These are phyloP conservation scores for Amanita pseudoporphyria DNA, from an alignment of 768 basidiomycete species.

Conservation along the genomic window DNA sequence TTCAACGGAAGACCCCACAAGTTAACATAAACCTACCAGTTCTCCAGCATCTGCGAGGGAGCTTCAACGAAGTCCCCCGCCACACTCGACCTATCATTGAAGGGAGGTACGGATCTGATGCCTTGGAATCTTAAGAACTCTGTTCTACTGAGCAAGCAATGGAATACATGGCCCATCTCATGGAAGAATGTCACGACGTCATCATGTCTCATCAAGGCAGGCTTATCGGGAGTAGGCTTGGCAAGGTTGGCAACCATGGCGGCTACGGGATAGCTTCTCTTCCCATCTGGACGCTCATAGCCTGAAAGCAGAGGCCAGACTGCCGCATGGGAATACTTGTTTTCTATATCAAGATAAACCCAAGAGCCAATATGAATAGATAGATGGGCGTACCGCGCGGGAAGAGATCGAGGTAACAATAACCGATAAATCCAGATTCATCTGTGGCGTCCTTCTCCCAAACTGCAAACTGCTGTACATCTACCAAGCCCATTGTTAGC, in stretches of 20 bases:
- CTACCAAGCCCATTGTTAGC: constrained; percentile 21
- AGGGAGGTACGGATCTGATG: constrained; percentile 35
- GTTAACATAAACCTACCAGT: constrained; percentile 42
- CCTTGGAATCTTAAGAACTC: constrained; percentile 76
- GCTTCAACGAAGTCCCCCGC: constrained; percentile 84
- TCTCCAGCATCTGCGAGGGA: constrained; percentile 88
- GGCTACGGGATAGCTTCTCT: constrained; percentile 60
- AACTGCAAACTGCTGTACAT: constrained; percentile 77
- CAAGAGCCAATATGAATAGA: neutral
- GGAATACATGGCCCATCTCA: constrained; percentile 77
- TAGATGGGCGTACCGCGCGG: constrained; percentile 49
- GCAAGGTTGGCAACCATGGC: constrained; percentile 92
- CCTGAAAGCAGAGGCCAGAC: constrained; percentile 74
- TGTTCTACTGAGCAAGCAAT: constrained; percentile 59
- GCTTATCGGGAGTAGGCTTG: constrained; percentile 71
- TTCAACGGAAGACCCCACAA: neutral
- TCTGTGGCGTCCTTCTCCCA: constrained; percentile 75
- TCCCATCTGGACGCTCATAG: constrained; percentile 44
- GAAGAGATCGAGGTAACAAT: constrained; percentile 84
- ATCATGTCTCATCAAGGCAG: constrained; percentile 79
- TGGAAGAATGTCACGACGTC: constrained; percentile 91
- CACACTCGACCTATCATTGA: constrained; percentile 26
- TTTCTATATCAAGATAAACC: constrained; percentile 27
- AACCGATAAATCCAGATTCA: constrained; percentile 66
- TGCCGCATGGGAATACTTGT: constrained; percentile 81